Conservation (phyloP, 75 land plant species). For the Pinus taeda region DNA sequence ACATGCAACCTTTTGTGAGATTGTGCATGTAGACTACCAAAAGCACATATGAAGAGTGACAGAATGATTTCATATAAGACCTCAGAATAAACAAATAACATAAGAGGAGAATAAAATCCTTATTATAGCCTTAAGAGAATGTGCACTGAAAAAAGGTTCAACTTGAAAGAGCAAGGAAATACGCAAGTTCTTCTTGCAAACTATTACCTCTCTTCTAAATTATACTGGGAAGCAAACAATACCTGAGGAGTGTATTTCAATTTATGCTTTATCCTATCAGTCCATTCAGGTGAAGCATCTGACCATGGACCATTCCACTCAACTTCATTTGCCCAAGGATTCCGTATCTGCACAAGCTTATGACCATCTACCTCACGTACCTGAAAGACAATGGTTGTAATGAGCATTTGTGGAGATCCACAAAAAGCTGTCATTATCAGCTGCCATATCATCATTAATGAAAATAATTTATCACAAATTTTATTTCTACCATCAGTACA, state of each 20-base stretch:
- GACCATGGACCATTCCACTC: constrained; percentile 99
- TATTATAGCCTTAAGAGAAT: not conserved
- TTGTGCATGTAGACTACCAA: not conserved
- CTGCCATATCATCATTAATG: not conserved
- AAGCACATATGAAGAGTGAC: not conserved
- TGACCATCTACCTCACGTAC: constrained; percentile 98
- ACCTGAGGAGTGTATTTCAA: constrained; percentile 97
- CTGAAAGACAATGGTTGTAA: constrained; percentile 32
- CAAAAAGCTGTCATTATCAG: not conserved
- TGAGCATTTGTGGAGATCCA: not conserved
- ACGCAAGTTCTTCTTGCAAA: not conserved
- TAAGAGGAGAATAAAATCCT: not conserved
- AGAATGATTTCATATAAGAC: not conserved
- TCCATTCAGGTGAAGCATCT: constrained; percentile 96
- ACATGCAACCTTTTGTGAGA: not conserved
- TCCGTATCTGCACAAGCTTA: constrained; percentile 96
- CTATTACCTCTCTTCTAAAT: not conserved
- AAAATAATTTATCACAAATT: not conserved
- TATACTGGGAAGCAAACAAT: not conserved
- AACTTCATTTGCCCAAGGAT: constrained; percentile 99
- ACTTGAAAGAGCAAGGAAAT: not conserved
- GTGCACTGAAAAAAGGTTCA: not conserved
- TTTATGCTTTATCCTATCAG: constrained; percentile 97
- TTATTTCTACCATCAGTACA: not conserved
- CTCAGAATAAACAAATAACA: not conserved